Base-by-base conservation (phyloP, 2,329 filamentous ascomycete species). In the Pseudogymnoascus sp. region DNA sequence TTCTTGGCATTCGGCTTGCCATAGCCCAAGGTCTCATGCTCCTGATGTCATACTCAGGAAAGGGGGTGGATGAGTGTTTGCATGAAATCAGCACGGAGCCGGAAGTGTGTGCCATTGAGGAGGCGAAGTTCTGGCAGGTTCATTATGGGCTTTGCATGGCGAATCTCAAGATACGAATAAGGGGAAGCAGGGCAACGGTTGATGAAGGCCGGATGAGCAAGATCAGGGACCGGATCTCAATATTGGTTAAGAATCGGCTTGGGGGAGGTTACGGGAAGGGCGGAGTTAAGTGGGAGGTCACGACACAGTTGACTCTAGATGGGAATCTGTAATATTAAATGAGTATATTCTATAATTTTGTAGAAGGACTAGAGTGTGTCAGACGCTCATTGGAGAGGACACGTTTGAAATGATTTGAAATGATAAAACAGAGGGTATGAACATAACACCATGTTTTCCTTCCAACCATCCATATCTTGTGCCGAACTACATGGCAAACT, bases 91-190 rank as follows among this genome's bases (percentile, higher is more conserved):
- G 92, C 73, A 83, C 86, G 1, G 92, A 97, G 70, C 86, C 89
- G 1, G 83, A 84, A 63, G 86, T 97, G 25, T 83, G 84, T 50
- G 83, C 83, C 1, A 86, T 99, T 56, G 91, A 97, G 64, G 93
- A 97, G 71, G 93, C 93, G 1, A 88, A 92, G 73, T 96, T 99
- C 75, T 99, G 95, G 95, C 95, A 99, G 78, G 95, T 97, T 12
- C 95, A 99, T 76, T 97, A 97, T 74, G 93, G 93, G 1, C 81
- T 97, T 42, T 96, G 92, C 72, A 96, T 97, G 89, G 95, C 95
- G 7, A 97, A 96, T 73, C 75, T 99, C 68, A 96, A 91, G 75
- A 76, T 99, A 18, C 84, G 87, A 64, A 84, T 96, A 25, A 74
- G 78, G 4, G 79, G 77, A 66, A 87, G 87, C 10, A 74, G 77